Conservation (phyloP, 306 rosid genomes). For the Malus orientalis region DNA sequence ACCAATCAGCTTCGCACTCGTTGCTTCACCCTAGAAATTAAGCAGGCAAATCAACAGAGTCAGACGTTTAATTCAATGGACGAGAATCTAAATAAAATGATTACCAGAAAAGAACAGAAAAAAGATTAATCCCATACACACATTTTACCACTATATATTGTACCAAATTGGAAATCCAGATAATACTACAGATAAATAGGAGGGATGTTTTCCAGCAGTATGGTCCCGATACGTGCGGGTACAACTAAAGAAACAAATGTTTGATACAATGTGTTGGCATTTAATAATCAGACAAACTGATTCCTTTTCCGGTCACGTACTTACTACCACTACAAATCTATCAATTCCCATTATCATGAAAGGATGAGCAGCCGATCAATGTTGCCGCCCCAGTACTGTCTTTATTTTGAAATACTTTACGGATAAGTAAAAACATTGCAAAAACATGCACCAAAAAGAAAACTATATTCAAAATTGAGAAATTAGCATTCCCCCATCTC, state of each 20-base stretch:
- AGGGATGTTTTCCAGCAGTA: not conserved
- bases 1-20: conserved; percentile 75
- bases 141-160: too few relatives aligned
- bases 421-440: not conserved
- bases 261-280: not conserved
- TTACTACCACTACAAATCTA: not conserved
- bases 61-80: not conserved
- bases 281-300: not conserved
- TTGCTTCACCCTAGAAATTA: conserved; percentile 69
- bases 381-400: not conserved
- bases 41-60: not conserved
- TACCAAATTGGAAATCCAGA: not conserved
- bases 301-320: not conserved
- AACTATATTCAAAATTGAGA: not conserved
- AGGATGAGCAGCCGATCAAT: not conserved
- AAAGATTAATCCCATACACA: not conserved
- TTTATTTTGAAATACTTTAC: not conserved
- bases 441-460: not conserved
- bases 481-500: conserved; percentile 5
- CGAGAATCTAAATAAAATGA: not conserved
- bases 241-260: not conserved
- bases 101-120: not conserved
- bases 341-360: not conserved
- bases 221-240: not conserved
- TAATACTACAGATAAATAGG: not conserved